These are phyloP conservation scores for Tuber indicum DNA, from an alignment of 495 filamentous ascomycete genomes.

Conservation along the genomic window DNA sequence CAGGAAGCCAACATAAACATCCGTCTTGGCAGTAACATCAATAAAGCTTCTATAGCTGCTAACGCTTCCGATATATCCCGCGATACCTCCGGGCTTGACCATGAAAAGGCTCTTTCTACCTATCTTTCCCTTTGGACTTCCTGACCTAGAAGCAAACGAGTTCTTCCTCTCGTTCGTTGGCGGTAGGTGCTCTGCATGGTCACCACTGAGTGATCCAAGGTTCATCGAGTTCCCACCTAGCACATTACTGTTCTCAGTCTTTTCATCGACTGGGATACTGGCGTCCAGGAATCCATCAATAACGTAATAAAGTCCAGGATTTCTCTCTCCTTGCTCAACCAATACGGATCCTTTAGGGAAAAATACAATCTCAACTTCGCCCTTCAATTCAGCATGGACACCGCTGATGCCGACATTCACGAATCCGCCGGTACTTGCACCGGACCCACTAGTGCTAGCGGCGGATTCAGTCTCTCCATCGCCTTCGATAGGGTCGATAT, in stretches of 20 bases:
- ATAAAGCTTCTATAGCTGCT: conserved; percentile 94
- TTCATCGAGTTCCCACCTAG: conserved; percentile 39
- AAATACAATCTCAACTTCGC: conserved; percentile 96
- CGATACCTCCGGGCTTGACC: conserved; percentile 90
- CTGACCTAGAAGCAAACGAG: conserved; percentile 35
- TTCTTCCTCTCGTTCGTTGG: conserved; percentile 33
- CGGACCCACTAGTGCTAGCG: conserved; percentile 54
- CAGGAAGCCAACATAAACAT: conserved; percentile 96
- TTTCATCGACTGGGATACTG: conserved; percentile 60
- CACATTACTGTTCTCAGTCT: conserved; percentile 30
- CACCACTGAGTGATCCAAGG: conserved; percentile 24
- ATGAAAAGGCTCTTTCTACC: conserved; percentile 71
- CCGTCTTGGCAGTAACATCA: conserved; percentile 93
- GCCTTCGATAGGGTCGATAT: conserved; percentile 83
- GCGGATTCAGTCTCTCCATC: conserved; percentile 86
- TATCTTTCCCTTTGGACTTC: conserved; percentile 44
- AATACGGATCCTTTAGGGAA: conserved; percentile 91
- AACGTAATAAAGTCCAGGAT: conserved; percentile 94
- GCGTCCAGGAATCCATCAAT: conserved; percentile 96
- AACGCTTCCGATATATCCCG: conserved; percentile 86
- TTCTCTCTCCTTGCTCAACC: conserved; percentile 94
- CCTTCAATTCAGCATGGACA: conserved; percentile 66
- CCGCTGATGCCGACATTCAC: conserved; percentile 52
- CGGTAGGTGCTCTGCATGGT: conserved; percentile 20
- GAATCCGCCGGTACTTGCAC: conserved; percentile 51